Base-by-base conservation (phyloP, 2,329 filamentous ascomycete genomes). In the Nannizziopsis arthrosporioides region DNA sequence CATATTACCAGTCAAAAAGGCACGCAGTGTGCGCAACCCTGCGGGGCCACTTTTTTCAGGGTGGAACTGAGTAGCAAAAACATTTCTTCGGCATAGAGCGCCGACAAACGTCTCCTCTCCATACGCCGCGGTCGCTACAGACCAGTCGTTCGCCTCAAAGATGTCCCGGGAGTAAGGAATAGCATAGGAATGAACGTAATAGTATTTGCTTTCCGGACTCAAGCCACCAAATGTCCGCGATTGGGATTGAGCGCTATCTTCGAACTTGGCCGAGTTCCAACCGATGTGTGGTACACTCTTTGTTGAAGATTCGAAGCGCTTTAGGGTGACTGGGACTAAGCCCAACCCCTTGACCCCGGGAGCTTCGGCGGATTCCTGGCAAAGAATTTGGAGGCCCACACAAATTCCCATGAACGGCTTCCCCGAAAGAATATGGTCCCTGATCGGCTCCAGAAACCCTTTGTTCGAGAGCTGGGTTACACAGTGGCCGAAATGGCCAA, bases 261-360 rank as follows among this genome's bases (percentile, higher is more conserved):
- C 66, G 58, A 53, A 67, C 58, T 81, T 82, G 39, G 93, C 92
- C 57, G 82, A 88, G 68, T 98, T 98, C 92, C 92, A 98, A 48
- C 92, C 92, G 65, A 98, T 98, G 69, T 98, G 93, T 35, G 92
- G 92, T n/a, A 98, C 93, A 34, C 88, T 82, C 70, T 96, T 96
- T 59, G 77, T 71, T 30, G 68, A 65, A 63, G 85, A 80, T 62
- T 86, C 72, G 69, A 98, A 98, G 52, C 82, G 81, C 61, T 78
- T 74, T 54, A 98, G 76, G 9, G 69, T 71, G 35, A 77, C 78
- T 39, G 82, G 80, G 53, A 96, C 80, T 22, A 94, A 40, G 4
- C 82, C 84, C 42, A 98, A 71, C 1, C 92, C 92, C 2, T 80
- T 68, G 11, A 86, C 80, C 14, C 73, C 66, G 0, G 80, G 71